Conservation (phyloP, 192 early-diverging fungal species). For the Rhizophagus prolifer region DNA sequence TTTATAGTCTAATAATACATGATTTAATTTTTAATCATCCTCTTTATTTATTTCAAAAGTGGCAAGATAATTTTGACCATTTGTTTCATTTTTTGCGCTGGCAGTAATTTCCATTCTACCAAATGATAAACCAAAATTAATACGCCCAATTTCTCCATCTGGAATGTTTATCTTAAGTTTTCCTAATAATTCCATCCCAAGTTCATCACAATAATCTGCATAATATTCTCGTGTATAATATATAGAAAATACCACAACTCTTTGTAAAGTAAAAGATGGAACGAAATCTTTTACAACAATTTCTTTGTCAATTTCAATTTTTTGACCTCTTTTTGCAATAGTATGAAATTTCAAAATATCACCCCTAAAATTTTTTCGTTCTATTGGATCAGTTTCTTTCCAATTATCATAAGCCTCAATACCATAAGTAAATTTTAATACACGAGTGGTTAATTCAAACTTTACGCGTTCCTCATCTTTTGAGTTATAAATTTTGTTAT, state of each 20-base stretch:
- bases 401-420: background rate
- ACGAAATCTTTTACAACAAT: background rate
- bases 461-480: background rate
- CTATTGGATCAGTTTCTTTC: background rate
- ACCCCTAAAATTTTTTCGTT: background rate
- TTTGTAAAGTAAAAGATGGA: background rate
- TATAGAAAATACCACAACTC: background rate
- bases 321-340: background rate
- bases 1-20: no score
- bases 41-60: conserved; percentile 16
- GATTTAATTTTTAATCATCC: conserved; percentile 50
- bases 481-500: background rate
- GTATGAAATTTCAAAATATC: background rate
- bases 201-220: conserved; percentile 25
- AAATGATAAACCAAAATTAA: conserved; percentile 5
- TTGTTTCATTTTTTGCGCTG: conserved; percentile 19
- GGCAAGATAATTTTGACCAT: conserved; percentile 9
- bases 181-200: conserved; percentile 18
- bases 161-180: conserved; percentile 15
- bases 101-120: conserved; percentile 22
- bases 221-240: background rate
- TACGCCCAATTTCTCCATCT: background rate
- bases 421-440: background rate
- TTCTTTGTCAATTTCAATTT: background rate
- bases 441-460: background rate